Percentiles rank a stretch among this genome's conserved stretches.
These are phyloP conservation scores for Ophiobolus disseminans DNA, from an alignment of 2,329 filamentous ascomycete species.

Conservation along the genomic window DNA sequence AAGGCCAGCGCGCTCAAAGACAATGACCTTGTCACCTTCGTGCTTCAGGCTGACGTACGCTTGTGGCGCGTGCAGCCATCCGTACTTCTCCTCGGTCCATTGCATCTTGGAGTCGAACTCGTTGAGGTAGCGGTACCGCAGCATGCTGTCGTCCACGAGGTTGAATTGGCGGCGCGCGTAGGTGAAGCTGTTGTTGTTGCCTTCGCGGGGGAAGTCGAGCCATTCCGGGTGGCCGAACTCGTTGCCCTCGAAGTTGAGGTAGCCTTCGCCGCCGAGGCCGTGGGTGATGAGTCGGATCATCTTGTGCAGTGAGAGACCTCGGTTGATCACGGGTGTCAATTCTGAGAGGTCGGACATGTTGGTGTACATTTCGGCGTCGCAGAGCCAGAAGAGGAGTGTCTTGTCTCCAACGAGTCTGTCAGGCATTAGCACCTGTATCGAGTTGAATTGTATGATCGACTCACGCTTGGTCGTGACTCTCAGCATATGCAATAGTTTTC, in stretches of 20 bases:
- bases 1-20: constrained; percentile 89
- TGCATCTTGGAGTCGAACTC: constrained; percentile 96
- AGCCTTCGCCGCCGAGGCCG: constrained; percentile 89
- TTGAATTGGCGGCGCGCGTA: constrained; percentile 94
- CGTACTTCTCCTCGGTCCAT: constrained; percentile 81
- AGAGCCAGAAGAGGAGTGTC: constrained; percentile 96
- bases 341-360: constrained; percentile 89
- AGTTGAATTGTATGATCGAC: constrained; percentile 46
- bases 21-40: constrained; percentile 90
- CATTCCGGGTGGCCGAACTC: constrained; percentile 99
- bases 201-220: constrained; percentile 96
- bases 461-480: constrained; percentile 97
- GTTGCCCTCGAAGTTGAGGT: constrained; percentile 98
- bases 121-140: constrained; percentile 91
- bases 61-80: constrained; percentile 85
- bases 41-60: constrained; percentile 95
- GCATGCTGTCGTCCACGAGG: constrained; percentile 80
- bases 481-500: constrained; percentile 97
- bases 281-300: constrained; percentile 96
- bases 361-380: constrained; percentile 95
- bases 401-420: constrained; percentile 94
- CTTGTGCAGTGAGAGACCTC: constrained; percentile 93
- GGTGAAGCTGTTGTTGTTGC: constrained; percentile 92
- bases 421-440: constrained; percentile 19
- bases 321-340: constrained; percentile 86